Evolutionary conservation across 2,329 filamentous ascomycete genomes (phyloP).

Genomic region (Diaporthe velutina): DNA sequence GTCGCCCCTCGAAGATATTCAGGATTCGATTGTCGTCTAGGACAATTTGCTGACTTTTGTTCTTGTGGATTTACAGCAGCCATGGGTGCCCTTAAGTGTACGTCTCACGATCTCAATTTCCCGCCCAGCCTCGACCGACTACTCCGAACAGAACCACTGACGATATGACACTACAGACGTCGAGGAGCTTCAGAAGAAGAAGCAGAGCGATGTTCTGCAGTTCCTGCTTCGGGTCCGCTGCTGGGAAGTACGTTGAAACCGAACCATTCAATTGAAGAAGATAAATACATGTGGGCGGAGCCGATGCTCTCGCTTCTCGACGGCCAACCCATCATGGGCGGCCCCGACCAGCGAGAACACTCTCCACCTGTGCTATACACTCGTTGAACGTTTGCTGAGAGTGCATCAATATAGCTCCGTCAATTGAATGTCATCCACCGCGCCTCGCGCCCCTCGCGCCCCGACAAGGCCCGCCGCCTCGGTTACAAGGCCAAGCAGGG

Average conservation of each 20-base stretch:
- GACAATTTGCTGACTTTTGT: constrained; percentile 43
- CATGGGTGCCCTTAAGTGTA: constrained; percentile 99
- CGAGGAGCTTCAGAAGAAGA: constrained; percentile 99
- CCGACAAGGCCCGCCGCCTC: constrained; percentile 99
- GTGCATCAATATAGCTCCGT: constrained; percentile 99
- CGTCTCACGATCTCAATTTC: constrained; percentile 18
- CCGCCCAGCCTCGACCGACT: constrained; percentile 31
- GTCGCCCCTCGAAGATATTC: constrained; percentile 18
- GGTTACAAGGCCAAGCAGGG: constrained; percentile 99
- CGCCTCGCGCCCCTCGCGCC: constrained; percentile 96
- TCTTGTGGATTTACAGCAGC: constrained; percentile 61
- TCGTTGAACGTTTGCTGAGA: constrained; percentile 99
- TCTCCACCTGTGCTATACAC: constrained; percentile 84
- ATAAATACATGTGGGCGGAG: constrained; percentile 43
- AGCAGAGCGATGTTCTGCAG: constrained; percentile 99
- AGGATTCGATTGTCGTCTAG: constrained; percentile 1
- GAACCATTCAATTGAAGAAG: constrained; percentile 47
- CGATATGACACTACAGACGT: constrained; percentile 66
- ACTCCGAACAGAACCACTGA: constrained; percentile 31
- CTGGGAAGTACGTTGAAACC: constrained; percentile 92
- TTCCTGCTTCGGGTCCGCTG: constrained; percentile 99
- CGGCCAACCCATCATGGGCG: constrained; percentile 14
- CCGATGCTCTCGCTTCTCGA: constrained; percentile 33
- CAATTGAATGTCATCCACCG: constrained; percentile 99
- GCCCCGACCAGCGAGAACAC: constrained; percentile 51